A percentile compares a stretch with the other conserved stretches of the same genome.
phyloP scores from a whole-genome alignment of 2,329 filamentous ascomycete species.

The Exophiala bonariae region DNA sequence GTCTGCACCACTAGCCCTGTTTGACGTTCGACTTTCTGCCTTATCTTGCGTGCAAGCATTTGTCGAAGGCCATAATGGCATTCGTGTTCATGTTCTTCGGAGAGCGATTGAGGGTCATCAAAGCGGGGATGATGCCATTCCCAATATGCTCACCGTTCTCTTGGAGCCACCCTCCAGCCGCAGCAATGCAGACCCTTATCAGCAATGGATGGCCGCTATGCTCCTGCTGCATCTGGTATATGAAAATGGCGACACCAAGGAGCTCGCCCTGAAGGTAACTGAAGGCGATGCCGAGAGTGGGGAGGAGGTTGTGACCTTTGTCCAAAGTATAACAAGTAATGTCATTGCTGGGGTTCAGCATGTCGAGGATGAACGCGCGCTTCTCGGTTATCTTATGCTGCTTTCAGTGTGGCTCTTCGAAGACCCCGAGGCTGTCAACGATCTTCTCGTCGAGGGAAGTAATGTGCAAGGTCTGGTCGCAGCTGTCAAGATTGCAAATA shows the following conservation, averaged over 20 bases:
- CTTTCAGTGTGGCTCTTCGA: constrained; percentile 90
- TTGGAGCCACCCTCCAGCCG: constrained; percentile 65
- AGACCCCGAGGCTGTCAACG: constrained; percentile 85
- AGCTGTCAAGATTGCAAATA: constrained; percentile 62
- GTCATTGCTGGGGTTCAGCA: constrained; percentile 77
- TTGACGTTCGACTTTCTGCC: constrained; percentile 80
- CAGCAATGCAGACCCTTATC: constrained; percentile 75
- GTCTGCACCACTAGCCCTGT: constrained; percentile 63
- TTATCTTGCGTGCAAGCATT: constrained; percentile 93
- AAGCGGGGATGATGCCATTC: constrained; percentile 74
- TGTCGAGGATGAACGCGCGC: constrained; percentile 73
- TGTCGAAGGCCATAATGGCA: constrained; percentile 76
- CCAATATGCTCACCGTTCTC: constrained; percentile 84
- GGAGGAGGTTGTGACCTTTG: constrained; percentile 92
- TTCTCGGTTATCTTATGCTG: constrained; percentile 85
- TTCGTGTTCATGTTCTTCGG: constrained; percentile 80
- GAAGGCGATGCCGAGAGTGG: constrained; percentile 87
- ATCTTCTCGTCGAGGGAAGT: constrained; percentile 88
- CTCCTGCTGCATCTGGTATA: constrained; percentile 83
- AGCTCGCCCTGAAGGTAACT: constrained; percentile 74
- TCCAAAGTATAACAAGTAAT: constrained; percentile 84
- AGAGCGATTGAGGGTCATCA: constrained; percentile 86
- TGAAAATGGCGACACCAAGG: constrained; percentile 77
- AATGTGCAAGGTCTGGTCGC: constrained; percentile 86
- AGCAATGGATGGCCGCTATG: constrained; percentile 84